Evolutionary conservation across 148 eudicot species (phyloP).

Genomic region (Rhododendron ovatum): DNA sequence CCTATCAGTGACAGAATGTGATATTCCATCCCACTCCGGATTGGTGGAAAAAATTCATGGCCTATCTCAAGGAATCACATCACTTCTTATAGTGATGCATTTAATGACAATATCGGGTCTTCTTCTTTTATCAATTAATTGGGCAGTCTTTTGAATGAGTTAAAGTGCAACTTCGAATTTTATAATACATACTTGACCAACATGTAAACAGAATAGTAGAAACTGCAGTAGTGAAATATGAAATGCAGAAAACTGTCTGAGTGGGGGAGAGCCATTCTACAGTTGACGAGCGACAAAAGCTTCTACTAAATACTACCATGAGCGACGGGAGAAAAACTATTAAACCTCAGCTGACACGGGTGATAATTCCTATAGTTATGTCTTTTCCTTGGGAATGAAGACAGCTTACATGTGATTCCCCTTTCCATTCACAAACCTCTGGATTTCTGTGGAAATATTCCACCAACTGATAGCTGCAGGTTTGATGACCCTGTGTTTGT

Average conservation of each 20-base stretch:
- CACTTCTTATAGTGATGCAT: background rate
- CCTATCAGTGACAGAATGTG: background rate
- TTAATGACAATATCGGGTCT: background rate
- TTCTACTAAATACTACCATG: background rate
- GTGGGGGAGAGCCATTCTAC: background rate
- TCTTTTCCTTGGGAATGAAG: background rate
- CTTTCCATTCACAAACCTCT: background rate
- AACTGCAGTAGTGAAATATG: background rate
- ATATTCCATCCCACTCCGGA: background rate
- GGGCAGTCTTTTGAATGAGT: background rate
- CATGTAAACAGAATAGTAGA: background rate
- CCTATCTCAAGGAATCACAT: background rate
- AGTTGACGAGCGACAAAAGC: background rate
- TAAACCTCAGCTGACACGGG: background rate
- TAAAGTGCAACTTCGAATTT: background rate
- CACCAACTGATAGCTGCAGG: background rate
- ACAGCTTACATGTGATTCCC: background rate
- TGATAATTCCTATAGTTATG: background rate
- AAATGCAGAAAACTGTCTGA: background rate
- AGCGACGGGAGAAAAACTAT: background rate
- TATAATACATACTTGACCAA: background rate
- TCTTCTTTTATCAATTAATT: background rate
- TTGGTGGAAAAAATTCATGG: background rate
- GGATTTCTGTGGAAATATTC: background rate
- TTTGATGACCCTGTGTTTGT: background rate